These are phyloP conservation scores for Mortierella sp. DNA, from an alignment of 371 early-diverging fungal genomes.

Conservation along the genomic window DNA sequence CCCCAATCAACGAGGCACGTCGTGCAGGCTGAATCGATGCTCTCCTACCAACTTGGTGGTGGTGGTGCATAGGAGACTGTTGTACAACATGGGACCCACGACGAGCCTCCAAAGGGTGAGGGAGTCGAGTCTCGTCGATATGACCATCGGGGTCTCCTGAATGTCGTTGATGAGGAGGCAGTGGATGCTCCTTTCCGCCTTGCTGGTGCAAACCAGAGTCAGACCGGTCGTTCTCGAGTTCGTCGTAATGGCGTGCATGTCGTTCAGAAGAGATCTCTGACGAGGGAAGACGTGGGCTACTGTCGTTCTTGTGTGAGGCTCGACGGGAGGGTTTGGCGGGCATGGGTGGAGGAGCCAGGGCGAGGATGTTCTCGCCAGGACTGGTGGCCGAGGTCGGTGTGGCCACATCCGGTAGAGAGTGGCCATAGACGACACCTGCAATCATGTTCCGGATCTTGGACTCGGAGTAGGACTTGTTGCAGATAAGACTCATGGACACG, in stretches of 20 bases:
- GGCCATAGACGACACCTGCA: constrained; percentile 15
- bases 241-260: constrained; percentile 16
- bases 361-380: constrained; percentile 28
- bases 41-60: constrained; percentile 19
- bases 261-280: constrained; percentile 22
- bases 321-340: constrained; percentile 22
- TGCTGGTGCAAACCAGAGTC: neutral
- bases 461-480: constrained; percentile 13
- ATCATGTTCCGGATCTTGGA: constrained; percentile 16
- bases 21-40: constrained; percentile 24
- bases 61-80: neutral
- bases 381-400: constrained; percentile 13
- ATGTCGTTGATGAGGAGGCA: too few relatives aligned
- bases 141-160: constrained; percentile 3
- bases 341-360: constrained; percentile 23
- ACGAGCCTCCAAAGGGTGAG: constrained; percentile 22
- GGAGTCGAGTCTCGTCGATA: neutral
- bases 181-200: too few relatives aligned
- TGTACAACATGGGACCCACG: neutral
- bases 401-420: constrained; percentile 14
- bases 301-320: constrained; percentile 13
- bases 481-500: constrained; percentile 5
- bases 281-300: constrained; percentile 11
- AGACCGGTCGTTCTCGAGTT: neutral
- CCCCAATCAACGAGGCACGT: constrained; percentile 15